Percentiles rank a stretch among this genome's conserved stretches.
These are phyloP conservation scores for Ambrosiella cleistominuta DNA, from an alignment of 2,329 filamentous ascomycete species.

Conservation along the genomic window DNA sequence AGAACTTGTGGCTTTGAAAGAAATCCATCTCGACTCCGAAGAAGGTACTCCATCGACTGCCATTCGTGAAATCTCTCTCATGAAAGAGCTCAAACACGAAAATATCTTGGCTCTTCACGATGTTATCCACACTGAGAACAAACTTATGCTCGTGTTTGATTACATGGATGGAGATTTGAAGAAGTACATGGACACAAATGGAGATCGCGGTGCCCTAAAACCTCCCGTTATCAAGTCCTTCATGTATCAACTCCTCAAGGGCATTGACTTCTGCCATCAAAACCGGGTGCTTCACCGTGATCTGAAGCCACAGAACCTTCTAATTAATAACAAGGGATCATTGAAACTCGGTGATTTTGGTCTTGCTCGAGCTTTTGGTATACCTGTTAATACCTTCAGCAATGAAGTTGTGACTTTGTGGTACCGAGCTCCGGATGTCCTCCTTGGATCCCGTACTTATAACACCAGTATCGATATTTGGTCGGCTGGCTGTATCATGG, in stretches of 20 bases:
- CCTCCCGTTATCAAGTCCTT: constrained; percentile 90
- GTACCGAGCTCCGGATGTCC: constrained; percentile 92
- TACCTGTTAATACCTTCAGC: constrained; percentile 93
- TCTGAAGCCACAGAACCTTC: constrained; percentile 86
- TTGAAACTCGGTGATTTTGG: constrained; percentile 92
- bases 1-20: constrained; percentile 89
- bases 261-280: constrained; percentile 95
- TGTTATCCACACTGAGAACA: constrained; percentile 98
- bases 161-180: constrained; percentile 98
- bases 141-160: constrained; percentile 98
- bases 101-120: constrained; percentile 96
- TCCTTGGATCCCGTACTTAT: constrained; percentile 86
- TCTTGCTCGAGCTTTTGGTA: constrained; percentile 83
- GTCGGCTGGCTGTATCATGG: constrained; percentile 99
- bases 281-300: constrained; percentile 92
- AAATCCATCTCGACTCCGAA: constrained; percentile 96
- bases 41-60: constrained; percentile 94
- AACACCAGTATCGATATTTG: constrained; percentile 99
- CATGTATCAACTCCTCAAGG: constrained; percentile 92
- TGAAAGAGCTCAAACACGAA: constrained; percentile 99
- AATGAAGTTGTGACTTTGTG: constrained; percentile 96
- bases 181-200: constrained; percentile 92
- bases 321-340: constrained; percentile 82
- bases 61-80: constrained; percentile 94
- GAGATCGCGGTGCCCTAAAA: constrained; percentile 77